These are phyloP conservation scores for Gossypium arboreum DNA, from an alignment of 345 rosid species.

Conservation along the genomic window DNA sequence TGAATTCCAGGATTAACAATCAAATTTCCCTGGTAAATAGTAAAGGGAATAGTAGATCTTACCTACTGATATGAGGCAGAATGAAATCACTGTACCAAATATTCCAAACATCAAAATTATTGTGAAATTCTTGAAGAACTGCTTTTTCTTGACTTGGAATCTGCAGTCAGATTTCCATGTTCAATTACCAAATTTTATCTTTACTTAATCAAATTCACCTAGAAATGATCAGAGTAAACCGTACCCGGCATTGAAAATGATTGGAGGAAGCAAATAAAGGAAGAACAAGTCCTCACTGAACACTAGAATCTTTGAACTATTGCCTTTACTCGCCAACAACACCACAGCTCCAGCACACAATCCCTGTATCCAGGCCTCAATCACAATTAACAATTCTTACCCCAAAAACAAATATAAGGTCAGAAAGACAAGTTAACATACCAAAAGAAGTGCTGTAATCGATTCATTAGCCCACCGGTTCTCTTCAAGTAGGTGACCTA, in stretches of 20 bases:
- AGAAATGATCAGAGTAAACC: constrained; percentile 13
- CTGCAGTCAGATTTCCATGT: constrained; percentile 35
- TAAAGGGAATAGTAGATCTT: constrained; percentile 10
- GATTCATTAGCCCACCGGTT: constrained; percentile 74
- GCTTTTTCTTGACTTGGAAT: constrained; percentile 80
- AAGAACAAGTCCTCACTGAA: constrained; percentile 72
- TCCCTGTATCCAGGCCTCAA: constrained; percentile 40
- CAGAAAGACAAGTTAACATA: constrained; percentile 12
- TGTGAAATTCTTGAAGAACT: constrained; percentile 67
- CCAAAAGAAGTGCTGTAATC: constrained; percentile 62
- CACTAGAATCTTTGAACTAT: constrained; percentile 30
- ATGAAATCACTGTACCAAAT: constrained; percentile 63
- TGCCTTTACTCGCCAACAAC: constrained; percentile 38
- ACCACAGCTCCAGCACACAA: constrained; percentile 54
- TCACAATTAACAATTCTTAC: not conserved
- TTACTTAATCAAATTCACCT: not conserved
- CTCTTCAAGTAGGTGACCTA: constrained; percentile 65
- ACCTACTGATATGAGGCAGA: constrained; percentile 60
- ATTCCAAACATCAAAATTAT: constrained; percentile 63
- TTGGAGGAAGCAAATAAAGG: constrained; percentile 70
- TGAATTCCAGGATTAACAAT: not conserved
- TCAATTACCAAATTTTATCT: no score
- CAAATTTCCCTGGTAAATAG: not conserved
- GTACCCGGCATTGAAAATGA: constrained; percentile 80
- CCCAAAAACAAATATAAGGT: not conserved